Evolutionary conservation across 805 yeast species (phyloP), one percentile per base, ranked within the genome.

Genomic region (Ascoidea asiatica): DNA sequence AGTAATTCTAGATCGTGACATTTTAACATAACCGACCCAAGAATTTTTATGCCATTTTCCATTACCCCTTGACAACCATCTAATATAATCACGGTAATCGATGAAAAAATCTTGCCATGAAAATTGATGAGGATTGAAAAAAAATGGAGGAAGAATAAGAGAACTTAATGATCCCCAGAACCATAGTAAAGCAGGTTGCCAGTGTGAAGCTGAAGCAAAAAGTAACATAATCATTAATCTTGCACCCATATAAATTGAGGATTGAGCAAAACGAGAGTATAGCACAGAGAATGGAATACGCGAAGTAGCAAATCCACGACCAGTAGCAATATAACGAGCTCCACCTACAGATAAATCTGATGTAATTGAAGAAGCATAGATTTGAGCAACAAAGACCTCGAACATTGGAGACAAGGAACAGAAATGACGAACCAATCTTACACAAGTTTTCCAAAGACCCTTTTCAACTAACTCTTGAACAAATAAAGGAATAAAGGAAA

Each of bases 121-220:
- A 64, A 89, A 92, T 70, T 92, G 97, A 67, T 90, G 97, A 41
- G 98, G 98, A 67, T 92, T 92, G 77, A 87, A 92, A 49, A 92
- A 59, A 63, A 90, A 88, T 57, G 98, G 98, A 42, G 97, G 81
- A 54, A 87, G 77, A 67, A 87, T 74, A 67, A 92, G 73, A 3
- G 97, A 85, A 41, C 88, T 72, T 54, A 88, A 69, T 18, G 95
- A 82, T 48, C 92, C 81, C 97, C 97, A 92, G 77, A 92, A 92
- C 96, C 97, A 92, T 51, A 90, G 65, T 55, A 92, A 70, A 39
- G 97, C 85, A 20, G 95, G 82, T 66, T 86, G 94, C 97, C 97
- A 83, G 57, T 77, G 79, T 22, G 88, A 72, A 54, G 78, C 77
- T 18, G 88, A 74, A 57, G 84, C 87, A 50, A 81, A 81, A 49